Conservation (phyloP, 1,284 basidiomycete species). For the Ganoderma leucocontextum region DNA sequence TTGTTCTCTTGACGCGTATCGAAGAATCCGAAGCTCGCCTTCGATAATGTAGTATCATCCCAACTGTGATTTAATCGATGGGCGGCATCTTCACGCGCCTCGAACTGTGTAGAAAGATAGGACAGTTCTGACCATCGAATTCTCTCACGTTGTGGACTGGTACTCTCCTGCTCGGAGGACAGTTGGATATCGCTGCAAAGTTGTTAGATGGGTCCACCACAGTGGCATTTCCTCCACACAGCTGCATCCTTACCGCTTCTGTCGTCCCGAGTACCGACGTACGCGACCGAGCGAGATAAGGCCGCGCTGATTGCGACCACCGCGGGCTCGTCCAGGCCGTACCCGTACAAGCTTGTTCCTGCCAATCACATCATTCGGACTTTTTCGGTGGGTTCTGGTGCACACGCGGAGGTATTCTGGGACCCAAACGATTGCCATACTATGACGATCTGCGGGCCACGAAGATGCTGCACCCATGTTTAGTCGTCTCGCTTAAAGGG, state of each 20-base stretch:
- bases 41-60: neutral
- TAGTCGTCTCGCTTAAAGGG: conserved; percentile 18
- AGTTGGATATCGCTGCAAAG: neutral
- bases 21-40: neutral
- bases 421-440: conserved; percentile 29
- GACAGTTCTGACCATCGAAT: neutral
- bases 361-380: conserved; percentile 32
- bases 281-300: conserved; percentile 25
- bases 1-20: neutral
- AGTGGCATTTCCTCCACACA: conserved; percentile 16
- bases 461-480: conserved; percentile 17
- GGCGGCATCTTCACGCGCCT: neutral
- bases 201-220: neutral
- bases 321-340: conserved; percentile 24
- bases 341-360: conserved; percentile 25
- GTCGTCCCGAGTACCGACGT: conserved; percentile 28
- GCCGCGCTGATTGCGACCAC: conserved; percentile 21
- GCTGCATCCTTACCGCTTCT: conserved; percentile 23
- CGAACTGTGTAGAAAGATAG: neutral
- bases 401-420: conserved; percentile 31
- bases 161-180: neutral
- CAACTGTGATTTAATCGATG: neutral
- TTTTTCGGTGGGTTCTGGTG: conserved; percentile 15
- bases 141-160: neutral
- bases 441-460: conserved; percentile 30